Percentiles rank a stretch among this genome's conserved stretches.
These are phyloP conservation scores for Pinus taeda DNA, from an alignment of 75 land plant species.

Conservation along the genomic window DNA sequence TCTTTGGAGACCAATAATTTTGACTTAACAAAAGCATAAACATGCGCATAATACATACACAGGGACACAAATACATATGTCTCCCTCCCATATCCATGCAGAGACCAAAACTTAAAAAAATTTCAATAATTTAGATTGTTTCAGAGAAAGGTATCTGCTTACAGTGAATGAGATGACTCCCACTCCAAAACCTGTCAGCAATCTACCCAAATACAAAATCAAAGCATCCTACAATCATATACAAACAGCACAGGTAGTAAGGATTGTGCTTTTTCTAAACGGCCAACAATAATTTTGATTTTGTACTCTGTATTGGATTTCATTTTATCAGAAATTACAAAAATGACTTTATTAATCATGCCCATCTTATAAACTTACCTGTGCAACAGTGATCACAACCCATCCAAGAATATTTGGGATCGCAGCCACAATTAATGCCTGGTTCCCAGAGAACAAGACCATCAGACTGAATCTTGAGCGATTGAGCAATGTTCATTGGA, in stretches of 20 bases:
- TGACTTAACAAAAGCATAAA: no score
- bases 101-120: no score
- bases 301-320: background rate
- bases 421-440: conserved; percentile 5
- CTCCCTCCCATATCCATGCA: no score
- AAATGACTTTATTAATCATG: background rate
- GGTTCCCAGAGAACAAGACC: background rate
- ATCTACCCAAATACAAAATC: conserved; percentile 66
- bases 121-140: background rate
- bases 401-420: conserved; percentile 9
- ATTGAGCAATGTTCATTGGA: background rate
- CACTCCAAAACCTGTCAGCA: conserved; percentile 85
- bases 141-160: conserved; percentile 1
- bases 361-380: background rate
- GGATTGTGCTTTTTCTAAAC: background rate
- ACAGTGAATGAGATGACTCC: conserved; percentile 96
- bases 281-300: background rate
- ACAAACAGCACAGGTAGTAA: no score
- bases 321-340: background rate
- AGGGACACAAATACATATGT: no score
- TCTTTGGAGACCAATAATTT: no score
- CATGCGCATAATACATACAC: no score
- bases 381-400: background rate
- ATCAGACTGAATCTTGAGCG: background rate
- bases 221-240: conserved; percentile 46